Percentiles rank a stretch among this genome's conserved stretches.
phyloP scores from a whole-genome alignment of 306 rosid genomes.

The Cyamopsis tetragonoloba region DNA sequence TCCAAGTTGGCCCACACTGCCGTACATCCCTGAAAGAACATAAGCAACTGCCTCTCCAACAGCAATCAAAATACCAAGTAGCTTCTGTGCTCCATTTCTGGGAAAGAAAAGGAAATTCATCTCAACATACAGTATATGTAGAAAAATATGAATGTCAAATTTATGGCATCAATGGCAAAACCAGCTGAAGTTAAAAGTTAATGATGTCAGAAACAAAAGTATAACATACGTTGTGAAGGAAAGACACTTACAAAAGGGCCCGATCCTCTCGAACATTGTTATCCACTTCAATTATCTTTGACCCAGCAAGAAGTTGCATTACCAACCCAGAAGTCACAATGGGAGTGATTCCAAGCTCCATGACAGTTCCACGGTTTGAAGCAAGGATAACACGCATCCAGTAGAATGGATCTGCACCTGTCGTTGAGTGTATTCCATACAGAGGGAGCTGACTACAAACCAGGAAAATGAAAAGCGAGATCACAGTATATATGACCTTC shows the following conservation, averaged over 20 bases:
- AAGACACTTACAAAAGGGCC: constrained; percentile 75
- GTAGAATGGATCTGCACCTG: constrained; percentile 92
- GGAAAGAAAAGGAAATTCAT: neutral
- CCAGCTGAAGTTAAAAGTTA: neutral
- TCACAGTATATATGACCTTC: constrained; percentile 91
- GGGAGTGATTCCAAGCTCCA: constrained; percentile 97
- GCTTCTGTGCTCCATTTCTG: constrained; percentile 90
- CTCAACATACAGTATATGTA: neutral
- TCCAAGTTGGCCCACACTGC: constrained; percentile 96
- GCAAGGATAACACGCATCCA: constrained; percentile 99
- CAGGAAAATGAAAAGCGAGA: constrained; percentile 80
- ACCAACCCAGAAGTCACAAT: constrained; percentile 90
- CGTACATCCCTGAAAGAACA: constrained; percentile 95
- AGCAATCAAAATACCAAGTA: constrained; percentile 89
- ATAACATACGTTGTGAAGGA: neutral
- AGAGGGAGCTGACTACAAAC: constrained; percentile 96
- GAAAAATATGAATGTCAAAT: neutral
- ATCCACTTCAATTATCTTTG: constrained; percentile 87
- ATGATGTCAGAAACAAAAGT: neutral
- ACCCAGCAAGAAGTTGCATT: constrained; percentile 89
- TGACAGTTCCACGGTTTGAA: constrained; percentile 89
- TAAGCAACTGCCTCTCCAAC: constrained; percentile 98
- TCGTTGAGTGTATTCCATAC: constrained; percentile 93
- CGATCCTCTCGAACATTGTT: constrained; percentile 94
- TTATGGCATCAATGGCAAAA: constrained; percentile 6